These are phyloP conservation scores for Bacidia rubella DNA, from an alignment of 495 filamentous ascomycete species.

Conservation along the genomic window DNA sequence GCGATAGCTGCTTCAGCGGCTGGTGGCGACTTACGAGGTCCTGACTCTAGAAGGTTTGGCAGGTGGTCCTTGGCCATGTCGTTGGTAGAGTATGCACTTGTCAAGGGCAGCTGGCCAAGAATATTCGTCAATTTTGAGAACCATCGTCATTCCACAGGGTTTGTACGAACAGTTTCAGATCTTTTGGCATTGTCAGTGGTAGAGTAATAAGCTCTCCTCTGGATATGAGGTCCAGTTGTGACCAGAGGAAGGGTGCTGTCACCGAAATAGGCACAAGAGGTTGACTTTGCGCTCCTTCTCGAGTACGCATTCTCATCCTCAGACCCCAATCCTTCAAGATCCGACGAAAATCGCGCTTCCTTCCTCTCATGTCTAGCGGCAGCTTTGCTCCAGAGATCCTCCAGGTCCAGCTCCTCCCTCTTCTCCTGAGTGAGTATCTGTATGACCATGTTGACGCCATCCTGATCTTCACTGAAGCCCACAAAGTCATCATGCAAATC, in stretches of 20 bases:
- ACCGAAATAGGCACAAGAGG: neutral
- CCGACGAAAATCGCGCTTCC: constrained; percentile 18
- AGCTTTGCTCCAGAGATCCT: constrained; percentile 57
- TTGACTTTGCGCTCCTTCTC: neutral
- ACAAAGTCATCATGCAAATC: constrained; percentile 35
- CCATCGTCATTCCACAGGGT: neutral
- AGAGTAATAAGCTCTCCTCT: neutral
- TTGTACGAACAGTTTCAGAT: neutral
- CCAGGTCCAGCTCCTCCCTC: constrained; percentile 69
- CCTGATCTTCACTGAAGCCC: constrained; percentile 55
- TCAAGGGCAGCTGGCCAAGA: neutral
- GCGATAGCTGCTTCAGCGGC: neutral
- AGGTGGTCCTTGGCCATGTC: neutral
- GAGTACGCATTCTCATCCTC: constrained; percentile 9
- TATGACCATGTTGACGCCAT: constrained; percentile 58
- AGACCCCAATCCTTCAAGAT: constrained; percentile 18
- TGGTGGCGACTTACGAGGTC: neutral
- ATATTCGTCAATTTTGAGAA: neutral
- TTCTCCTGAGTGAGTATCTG: constrained; percentile 85
- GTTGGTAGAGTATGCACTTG: neutral
- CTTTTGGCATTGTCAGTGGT: neutral
- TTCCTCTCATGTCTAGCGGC: constrained; percentile 31
- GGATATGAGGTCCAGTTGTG: neutral
- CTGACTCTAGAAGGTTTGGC: neutral
- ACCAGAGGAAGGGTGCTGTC: neutral